A percentile compares a stretch with the other conserved stretches of the same genome.
Conservation (phyloP, 768 basidiomycete species). For the Tulasnella sp. region DNA sequence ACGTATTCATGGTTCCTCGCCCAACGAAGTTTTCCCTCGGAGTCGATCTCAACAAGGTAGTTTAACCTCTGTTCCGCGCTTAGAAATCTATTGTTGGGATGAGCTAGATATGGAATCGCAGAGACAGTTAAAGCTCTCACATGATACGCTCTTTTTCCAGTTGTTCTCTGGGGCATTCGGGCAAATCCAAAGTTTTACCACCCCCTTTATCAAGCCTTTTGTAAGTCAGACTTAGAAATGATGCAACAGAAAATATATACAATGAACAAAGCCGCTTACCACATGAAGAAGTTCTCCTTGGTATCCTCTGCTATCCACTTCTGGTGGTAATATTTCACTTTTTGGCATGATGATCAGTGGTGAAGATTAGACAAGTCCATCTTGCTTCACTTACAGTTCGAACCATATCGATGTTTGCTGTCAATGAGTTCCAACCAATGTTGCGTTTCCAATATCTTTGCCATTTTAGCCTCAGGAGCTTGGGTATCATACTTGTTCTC, state of each 20-base stretch:
- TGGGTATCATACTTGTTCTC: slow-evolving; percentile 24
- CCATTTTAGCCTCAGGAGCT: slow-evolving; percentile 2
- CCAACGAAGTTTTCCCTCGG: slow-evolving; percentile 43
- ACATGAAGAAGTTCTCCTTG: slow-evolving; percentile 52
- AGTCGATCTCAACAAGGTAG: slow-evolving; percentile 47
- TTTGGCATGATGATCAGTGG: background rate
- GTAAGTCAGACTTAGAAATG: background rate
- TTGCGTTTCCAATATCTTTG: slow-evolving; percentile 42
- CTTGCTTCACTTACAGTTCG: slow-evolving; percentile 33
- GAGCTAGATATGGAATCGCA: no score
- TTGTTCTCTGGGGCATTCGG: slow-evolving; percentile 46
- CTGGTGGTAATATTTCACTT: slow-evolving; percentile 41
- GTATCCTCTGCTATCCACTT: slow-evolving; percentile 48
- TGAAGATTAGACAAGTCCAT: background rate
- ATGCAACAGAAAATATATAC: background rate
- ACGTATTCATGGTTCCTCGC: slow-evolving; percentile 43
- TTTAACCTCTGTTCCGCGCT: slow-evolving; percentile 50
- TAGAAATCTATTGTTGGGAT: slow-evolving; percentile 34
- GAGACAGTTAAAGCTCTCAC: no score
- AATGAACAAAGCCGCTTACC: slow-evolving; percentile 28
- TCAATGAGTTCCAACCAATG: slow-evolving; percentile 55
- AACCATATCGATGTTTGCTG: slow-evolving; percentile 51
- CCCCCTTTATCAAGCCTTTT: slow-evolving; percentile 48
- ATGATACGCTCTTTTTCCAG: slow-evolving; percentile 39
- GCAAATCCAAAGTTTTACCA: slow-evolving; percentile 42